Percentiles rank a stretch among this genome's conserved stretches.
Conservation (phyloP, 176 grass and related monocot genomes). For the Avena eriantha region DNA sequence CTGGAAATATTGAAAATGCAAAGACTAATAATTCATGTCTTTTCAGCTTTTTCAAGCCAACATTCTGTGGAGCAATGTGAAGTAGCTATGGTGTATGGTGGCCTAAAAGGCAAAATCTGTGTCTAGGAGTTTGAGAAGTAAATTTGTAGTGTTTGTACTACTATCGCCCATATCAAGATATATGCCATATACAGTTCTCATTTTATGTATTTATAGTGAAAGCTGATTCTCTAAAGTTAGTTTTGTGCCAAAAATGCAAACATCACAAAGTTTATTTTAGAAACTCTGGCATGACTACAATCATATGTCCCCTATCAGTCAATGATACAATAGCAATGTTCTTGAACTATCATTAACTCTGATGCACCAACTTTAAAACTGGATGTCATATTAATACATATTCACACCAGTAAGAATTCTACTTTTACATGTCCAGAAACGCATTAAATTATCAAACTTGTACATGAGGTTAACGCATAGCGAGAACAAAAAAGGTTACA, state of each 20-base stretch:
- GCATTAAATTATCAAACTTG: neutral
- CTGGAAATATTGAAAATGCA: neutral
- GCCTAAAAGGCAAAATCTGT: neutral
- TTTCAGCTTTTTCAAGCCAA: neutral
- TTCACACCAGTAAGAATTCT: neutral
- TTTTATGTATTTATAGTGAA: neutral
- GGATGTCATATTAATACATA: neutral
- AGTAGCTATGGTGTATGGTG: neutral
- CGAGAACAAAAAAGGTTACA: neutral
- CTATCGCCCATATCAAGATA: neutral
- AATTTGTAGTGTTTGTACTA: neutral
- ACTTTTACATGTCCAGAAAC: neutral
- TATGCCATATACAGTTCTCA: neutral
- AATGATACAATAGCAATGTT: neutral
- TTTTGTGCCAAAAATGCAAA: neutral
- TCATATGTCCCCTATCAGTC: neutral
- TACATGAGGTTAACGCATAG: neutral
- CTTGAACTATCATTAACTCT: neutral
- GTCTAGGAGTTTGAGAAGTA: slow-evolving; percentile 2
- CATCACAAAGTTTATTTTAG: neutral
- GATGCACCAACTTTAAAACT: neutral
- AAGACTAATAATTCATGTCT: neutral
- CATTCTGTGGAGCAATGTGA: neutral
- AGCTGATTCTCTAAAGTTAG: neutral
- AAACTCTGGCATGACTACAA: slow-evolving; percentile 11